Evolutionary conservation across 2,329 filamentous ascomycete species (phyloP).

Genomic region (Metarhizium album): DNA sequence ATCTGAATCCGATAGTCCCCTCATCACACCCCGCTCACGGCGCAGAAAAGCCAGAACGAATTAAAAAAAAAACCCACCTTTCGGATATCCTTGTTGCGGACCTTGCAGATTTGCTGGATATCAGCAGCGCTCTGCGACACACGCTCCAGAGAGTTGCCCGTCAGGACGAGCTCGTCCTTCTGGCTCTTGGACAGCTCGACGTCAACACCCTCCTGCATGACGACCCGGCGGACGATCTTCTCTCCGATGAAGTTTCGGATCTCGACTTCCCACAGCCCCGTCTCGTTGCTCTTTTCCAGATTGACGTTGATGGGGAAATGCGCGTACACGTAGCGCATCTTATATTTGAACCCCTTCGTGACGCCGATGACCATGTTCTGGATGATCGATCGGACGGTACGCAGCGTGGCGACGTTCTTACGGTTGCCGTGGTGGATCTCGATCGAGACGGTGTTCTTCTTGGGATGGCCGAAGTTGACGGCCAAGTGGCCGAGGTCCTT

Average conservation of each 20-base stretch:
- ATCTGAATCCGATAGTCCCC: too few species aligned
- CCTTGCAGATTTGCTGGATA: slow-evolving; percentile 98
- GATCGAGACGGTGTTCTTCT: slow-evolving; percentile 83
- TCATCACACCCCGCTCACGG: too few species aligned
- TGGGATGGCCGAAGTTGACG: slow-evolving; percentile 86
- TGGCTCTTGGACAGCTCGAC: slow-evolving; percentile 82
- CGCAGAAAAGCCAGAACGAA: too few species aligned
- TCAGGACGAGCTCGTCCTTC: slow-evolving; percentile 95
- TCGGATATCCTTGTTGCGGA: slow-evolving; percentile 99
- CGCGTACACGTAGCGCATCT: slow-evolving; percentile 99
- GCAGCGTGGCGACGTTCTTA: slow-evolving; percentile 96
- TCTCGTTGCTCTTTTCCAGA: slow-evolving; percentile 91
- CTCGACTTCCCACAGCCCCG: slow-evolving; percentile 81
- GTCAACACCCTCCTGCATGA: slow-evolving; percentile 82
- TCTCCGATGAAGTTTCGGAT: slow-evolving; percentile 99
- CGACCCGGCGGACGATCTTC: slow-evolving; percentile 93
- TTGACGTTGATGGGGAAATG: slow-evolving; percentile 99
- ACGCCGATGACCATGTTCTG: slow-evolving; percentile 98
- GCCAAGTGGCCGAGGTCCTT: slow-evolving; percentile 96
- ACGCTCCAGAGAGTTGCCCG: slow-evolving; percentile 90
- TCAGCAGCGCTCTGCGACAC: slow-evolving; percentile 98
- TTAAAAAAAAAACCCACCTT: slow-evolving; percentile 49
- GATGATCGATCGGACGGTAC: slow-evolving; percentile 95
- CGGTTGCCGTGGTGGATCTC: slow-evolving; percentile 97
- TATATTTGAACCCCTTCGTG: slow-evolving; percentile 99